A percentile compares a stretch with the other conserved stretches of the same genome.
phyloP scores from a whole-genome alignment of 805 yeast species.

The Saccharomycopsis fibuligera region DNA sequence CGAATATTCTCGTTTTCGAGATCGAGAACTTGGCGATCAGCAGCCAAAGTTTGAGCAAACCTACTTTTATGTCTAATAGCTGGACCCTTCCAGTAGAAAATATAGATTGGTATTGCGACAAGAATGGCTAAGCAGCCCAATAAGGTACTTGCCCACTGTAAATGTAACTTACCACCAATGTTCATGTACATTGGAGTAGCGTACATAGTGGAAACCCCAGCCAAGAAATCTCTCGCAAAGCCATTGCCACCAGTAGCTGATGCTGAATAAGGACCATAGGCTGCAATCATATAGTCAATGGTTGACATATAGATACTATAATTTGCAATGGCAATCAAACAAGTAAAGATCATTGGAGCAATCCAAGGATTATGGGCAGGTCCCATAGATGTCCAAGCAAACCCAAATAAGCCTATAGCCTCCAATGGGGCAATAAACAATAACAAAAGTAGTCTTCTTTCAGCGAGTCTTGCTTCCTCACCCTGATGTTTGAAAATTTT shows the following conservation, averaged over 20 bases:
- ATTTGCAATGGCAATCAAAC: slow-evolving; percentile 7
- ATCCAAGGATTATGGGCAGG: slow-evolving; percentile 5
- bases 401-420: slow-evolving; percentile 5
- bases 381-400: slow-evolving; percentile 8
- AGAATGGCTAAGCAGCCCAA: slow-evolving; percentile 4
- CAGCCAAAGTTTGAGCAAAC: slow-evolving; percentile 8
- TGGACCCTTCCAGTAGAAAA: slow-evolving; percentile 9
- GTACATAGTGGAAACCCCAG: slow-evolving; percentile 4
- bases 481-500: background rate
- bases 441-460: background rate
- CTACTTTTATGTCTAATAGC: slow-evolving; percentile 1
- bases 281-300: slow-evolving; percentile 12
- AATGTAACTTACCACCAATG: slow-evolving; percentile 4
- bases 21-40: background rate
- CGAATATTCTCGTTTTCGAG: background rate
- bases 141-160: slow-evolving; percentile 5
- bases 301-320: slow-evolving; percentile 8
- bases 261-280: slow-evolving; percentile 7
- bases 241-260: slow-evolving; percentile 10
- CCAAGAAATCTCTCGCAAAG: slow-evolving; percentile 7
- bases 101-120: slow-evolving; percentile 6
- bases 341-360: slow-evolving; percentile 8
- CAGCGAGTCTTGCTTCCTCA: slow-evolving; percentile 1
- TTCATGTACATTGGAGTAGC: slow-evolving; percentile 3
- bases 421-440: slow-evolving; percentile 7